Evolutionary conservation across 129 eudicot genomes (phyloP), one percentile per base, ranked within the genome.

Genomic region (Erigeron canadensis): DNA sequence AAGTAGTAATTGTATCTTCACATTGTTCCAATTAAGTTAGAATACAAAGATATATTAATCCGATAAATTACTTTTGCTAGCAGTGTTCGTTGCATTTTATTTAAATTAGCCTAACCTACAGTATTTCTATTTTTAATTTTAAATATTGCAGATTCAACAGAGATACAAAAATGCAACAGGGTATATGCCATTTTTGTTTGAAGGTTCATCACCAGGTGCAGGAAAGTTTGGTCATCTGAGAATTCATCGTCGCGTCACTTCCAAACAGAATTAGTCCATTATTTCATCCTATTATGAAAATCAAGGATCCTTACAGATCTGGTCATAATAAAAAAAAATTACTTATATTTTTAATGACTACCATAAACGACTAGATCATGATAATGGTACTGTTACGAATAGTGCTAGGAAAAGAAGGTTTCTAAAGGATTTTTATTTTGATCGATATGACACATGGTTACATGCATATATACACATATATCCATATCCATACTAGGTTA

Each of bases 141-240:
- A 55, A 43, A 12, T 53, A 11, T 28, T 83, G 72, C 89, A 94
- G 99, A 86, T 94, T 70, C 97, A 94, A 76, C 88, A 77, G 80
- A 86, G 83, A 78, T 89, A 90, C 82, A 79, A 68, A 83, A 87
- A 61, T 46, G 96, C 96, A 34, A 94, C 99, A 3, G 99, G 97
- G 34, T 90, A 90, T 71, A 48, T 85, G 80, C 97, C 99, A 13
- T 77, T 87, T 66, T 37, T 90, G 21, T 90, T 94, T 67, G 99
- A 94, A 74, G 99, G 99, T 69, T 94, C 99, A 39, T 94, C 99
- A 6, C 99, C 97, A 2, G 99, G 99, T 42, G 99, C 99, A 11
- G 99, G 99, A 74, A 90, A 80, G 75, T 94, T 94, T 65, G 99
- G 99, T 15, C 81, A 94, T 74, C 78, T 94, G 55, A 87, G 91